phyloP scores from a whole-genome alignment of 192 early-diverging fungal genomes.

The Umbelopsis isabellina region DNA sequence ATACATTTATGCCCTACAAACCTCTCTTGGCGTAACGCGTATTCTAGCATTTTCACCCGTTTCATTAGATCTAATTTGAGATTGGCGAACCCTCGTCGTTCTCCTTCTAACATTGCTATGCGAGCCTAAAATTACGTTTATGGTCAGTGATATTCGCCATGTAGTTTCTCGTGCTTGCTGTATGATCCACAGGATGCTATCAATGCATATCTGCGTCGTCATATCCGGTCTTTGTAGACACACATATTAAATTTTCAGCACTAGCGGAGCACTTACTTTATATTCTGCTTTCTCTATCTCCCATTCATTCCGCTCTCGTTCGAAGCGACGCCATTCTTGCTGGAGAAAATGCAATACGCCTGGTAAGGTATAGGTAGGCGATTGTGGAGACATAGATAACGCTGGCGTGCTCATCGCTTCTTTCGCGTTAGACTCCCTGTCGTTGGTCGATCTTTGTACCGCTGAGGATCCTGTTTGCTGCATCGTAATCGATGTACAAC shows the following conservation, averaged over 20 bases:
- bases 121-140: conserved; percentile 56
- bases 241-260: no score
- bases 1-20: conserved; percentile 41
- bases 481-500: conserved; percentile 10
- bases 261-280: conserved; percentile 53
- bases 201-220: not conserved
- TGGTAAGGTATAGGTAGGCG: conserved; percentile 61
- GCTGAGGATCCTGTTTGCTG: not conserved
- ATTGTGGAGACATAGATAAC: not conserved
- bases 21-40: conserved; percentile 77
- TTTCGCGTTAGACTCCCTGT: not conserved
- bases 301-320: conserved; percentile 87
- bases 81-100: conserved; percentile 75
- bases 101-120: conserved; percentile 77
- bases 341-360: conserved; percentile 84
- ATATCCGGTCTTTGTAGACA: not conserved
- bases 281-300: conserved; percentile 78
- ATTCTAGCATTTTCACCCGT: conserved; percentile 88
- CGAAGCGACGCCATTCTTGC: conserved; percentile 79
- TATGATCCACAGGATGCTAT: not conserved
- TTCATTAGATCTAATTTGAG: conserved; percentile 73
- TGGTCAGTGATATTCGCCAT: not conserved
- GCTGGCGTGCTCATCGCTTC: not conserved
- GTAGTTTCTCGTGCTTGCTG: not conserved
- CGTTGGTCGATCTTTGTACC: not conserved